Evolutionary conservation across 2,329 filamentous ascomycete genomes (phyloP).

Genomic region (Phaeosphaeriaceae sp.): DNA sequence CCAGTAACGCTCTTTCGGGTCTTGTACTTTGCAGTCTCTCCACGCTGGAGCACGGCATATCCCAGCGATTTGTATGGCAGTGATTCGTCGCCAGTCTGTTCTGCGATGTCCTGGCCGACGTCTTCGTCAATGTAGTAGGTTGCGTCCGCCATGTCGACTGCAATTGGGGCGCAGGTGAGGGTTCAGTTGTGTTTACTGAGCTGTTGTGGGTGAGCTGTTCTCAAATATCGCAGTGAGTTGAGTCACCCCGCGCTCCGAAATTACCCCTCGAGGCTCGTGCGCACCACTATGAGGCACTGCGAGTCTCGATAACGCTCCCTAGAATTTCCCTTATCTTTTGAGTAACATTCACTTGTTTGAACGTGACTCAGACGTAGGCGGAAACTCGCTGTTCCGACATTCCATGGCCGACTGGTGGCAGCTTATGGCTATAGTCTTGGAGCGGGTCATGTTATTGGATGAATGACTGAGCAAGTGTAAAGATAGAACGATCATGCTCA

Average conservation of each 20-base stretch:
- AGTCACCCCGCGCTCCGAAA: slow-evolving; percentile 33
- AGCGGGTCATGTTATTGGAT: not conserved
- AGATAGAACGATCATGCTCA: not conserved
- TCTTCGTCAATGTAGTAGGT: slow-evolving; percentile 83
- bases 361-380: not conserved
- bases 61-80: slow-evolving; percentile 84
- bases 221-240: slow-evolving; percentile 35
- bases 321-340: slow-evolving; percentile 22
- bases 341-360: slow-evolving; percentile 7
- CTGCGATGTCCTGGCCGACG: slow-evolving; percentile 73
- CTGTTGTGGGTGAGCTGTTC: slow-evolving; percentile 19
- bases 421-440: not conserved
- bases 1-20: slow-evolving; percentile 64
- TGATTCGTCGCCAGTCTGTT: slow-evolving; percentile 71
- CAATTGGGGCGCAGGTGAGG: slow-evolving; percentile 30
- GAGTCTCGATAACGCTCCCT: slow-evolving; percentile 25
- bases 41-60: slow-evolving; percentile 77
- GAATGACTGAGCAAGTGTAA: not conserved
- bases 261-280: slow-evolving; percentile 20
- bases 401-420: not conserved
- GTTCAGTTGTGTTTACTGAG: slow-evolving; percentile 20
- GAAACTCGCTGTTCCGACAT: not conserved
- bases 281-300: slow-evolving; percentile 21
- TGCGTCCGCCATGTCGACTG: slow-evolving; percentile 46
- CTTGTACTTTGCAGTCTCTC: slow-evolving; percentile 69